phyloP scores from a whole-genome alignment of 1,139 yeast species.

The Saccharomyces uvarum region DNA sequence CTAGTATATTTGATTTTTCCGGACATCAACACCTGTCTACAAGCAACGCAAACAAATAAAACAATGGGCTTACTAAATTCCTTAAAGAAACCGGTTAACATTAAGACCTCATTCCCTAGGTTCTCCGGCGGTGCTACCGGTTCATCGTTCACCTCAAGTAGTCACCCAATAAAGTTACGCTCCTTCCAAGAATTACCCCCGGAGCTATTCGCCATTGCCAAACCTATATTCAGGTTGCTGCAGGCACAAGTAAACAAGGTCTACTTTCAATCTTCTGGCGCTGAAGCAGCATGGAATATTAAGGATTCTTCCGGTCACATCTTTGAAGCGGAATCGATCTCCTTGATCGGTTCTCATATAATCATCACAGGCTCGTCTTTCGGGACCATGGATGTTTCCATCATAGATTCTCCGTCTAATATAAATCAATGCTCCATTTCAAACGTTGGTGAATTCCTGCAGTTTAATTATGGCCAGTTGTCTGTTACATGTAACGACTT shows the following conservation, averaged over 20 bases:
- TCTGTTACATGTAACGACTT: conserved; percentile 7
- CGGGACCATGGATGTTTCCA: background rate
- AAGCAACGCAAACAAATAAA: background rate
- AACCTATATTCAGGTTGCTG: conserved; percentile 15
- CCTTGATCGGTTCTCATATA: background rate
- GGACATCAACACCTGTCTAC: background rate
- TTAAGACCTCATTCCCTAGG: background rate
- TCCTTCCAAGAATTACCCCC: conserved; percentile 13
- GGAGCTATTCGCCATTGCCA: conserved; percentile 10
- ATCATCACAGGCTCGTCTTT: background rate
- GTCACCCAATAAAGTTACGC: background rate
- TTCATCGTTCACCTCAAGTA: background rate
- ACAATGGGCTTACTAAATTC: conserved; percentile 7
- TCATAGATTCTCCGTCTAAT: background rate
- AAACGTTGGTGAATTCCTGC: background rate
- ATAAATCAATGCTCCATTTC: background rate
- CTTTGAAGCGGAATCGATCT: background rate
- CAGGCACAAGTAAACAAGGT: conserved; percentile 13
- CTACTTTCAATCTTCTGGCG: conserved; percentile 11
- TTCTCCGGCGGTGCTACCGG: background rate
- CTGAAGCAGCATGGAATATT: background rate
- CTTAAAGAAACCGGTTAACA: background rate
- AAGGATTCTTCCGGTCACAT: background rate
- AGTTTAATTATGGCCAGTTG: conserved; percentile 10
- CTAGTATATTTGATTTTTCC: background rate